These are phyloP conservation scores for Botryobasidium botryosum DNA, from an alignment of 768 basidiomycete genomes.

Conservation along the genomic window DNA sequence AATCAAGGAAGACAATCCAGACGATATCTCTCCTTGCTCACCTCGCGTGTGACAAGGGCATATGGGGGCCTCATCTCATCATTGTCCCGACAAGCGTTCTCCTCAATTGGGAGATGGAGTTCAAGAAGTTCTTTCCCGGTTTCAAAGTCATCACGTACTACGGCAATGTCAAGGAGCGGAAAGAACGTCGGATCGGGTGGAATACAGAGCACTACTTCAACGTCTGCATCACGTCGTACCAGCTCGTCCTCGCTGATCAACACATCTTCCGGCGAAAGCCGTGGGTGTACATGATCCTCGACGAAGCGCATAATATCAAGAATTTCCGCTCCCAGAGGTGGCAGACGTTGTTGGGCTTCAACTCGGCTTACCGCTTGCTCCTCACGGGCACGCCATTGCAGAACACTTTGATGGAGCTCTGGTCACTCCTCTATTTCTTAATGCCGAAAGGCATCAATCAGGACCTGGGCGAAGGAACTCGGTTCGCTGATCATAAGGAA, in stretches of 20 bases:
- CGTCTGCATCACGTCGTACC: constrained; percentile 89
- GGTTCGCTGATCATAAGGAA: constrained; percentile 79
- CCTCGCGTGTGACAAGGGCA: constrained; percentile 23
- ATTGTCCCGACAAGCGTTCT: constrained; percentile 26
- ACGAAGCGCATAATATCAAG: constrained; percentile 97
- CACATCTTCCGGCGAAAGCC: constrained; percentile 82
- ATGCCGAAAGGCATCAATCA: constrained; percentile 18
- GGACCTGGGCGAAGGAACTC: constrained; percentile 8
- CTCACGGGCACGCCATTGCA: constrained; percentile 33
- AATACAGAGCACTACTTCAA: constrained; percentile 79
- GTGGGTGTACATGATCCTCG: constrained; percentile 94
- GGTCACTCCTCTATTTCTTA: constrained; percentile 25
- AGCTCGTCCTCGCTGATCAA: constrained; percentile 79
- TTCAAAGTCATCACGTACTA: constrained; percentile 24
- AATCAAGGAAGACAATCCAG: constrained; percentile 26
- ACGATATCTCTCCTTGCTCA: constrained; percentile 24
- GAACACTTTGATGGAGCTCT: constrained; percentile 31
- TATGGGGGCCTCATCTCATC: constrained; percentile 26
- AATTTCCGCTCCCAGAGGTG: constrained; percentile 90
- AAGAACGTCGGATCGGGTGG: constrained; percentile 83
- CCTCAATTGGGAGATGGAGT: constrained; percentile 27
- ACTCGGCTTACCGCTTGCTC: constrained; percentile 23
- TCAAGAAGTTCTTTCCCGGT: constrained; percentile 26
- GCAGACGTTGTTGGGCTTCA: constrained; percentile 79
- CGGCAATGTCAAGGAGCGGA: constrained; percentile 61